Evolutionary conservation across 345 rosid genomes (phyloP), one percentile per base, ranked within the genome.

Genomic region (Acer negundo): DNA sequence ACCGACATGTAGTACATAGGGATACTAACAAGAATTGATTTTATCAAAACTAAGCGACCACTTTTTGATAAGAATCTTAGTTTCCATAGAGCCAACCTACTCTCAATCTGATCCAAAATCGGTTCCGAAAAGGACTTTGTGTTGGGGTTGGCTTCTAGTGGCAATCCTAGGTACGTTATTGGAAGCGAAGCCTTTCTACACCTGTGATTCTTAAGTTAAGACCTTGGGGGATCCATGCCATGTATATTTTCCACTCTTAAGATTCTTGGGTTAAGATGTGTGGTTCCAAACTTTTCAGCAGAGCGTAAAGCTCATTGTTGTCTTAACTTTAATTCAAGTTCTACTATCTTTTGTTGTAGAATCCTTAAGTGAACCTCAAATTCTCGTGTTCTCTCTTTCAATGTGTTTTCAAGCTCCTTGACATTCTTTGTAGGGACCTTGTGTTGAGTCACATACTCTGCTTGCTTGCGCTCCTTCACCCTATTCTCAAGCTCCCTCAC

Each of bases 341-440:
- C 78, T 31, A 62, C 74, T 16, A 80, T 78, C 88, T 85, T 85
- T 40, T 77, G 83, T 65, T 83, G 81, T 7, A 85, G 81, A 44
- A 38, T 79, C 71, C 62, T 70, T 13, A 85, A 74, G 1, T 77
- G 83, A 63, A 65, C 56, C 76, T 83, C 83, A 53, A 64, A 76
- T 66, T 79, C 83, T 28, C 44, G 63, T 56, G 76, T 42, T 77
- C 74, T 74, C 28, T 74, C 85, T 67, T 78, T 82, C 81, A 80
- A 42, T 49, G 59, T 77, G 76, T 69, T 77, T 56, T 85, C 88
- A 16, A 83, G 73, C 53, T 85, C 80, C 72, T 75, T 75, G 46
- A 85, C 79, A 35, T 24, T 38, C 35, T 69, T 10, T 3, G 67
- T 24, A 40, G 58, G 66, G 67, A 84, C 83, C 87, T 85, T 85